Evolutionary conservation across 2,329 filamentous ascomycete species (phyloP).

Genomic region (Pleoardoris graminearum): DNA sequence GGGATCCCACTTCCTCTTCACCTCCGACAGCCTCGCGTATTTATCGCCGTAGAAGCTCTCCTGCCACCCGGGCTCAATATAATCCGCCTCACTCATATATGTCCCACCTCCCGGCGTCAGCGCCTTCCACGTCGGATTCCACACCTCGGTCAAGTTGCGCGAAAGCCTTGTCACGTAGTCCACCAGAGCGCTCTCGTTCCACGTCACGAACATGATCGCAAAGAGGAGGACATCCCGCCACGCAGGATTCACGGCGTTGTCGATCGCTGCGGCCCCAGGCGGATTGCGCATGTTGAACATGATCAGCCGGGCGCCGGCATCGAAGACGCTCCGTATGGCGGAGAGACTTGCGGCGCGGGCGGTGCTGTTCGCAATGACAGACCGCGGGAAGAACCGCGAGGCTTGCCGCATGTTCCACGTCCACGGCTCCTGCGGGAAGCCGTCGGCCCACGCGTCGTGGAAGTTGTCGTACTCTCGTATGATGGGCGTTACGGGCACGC

Average conservation of each 20-base stretch:
- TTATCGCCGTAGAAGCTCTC: slow-evolving; percentile 17
- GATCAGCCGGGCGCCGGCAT: slow-evolving; percentile 23
- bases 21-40: slow-evolving; percentile 12
- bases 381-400: slow-evolving; percentile 33
- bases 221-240: slow-evolving; percentile 13
- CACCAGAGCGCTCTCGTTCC: background rate
- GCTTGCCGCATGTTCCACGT: slow-evolving; percentile 23
- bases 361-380: slow-evolving; percentile 18
- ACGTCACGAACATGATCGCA: slow-evolving; percentile 16
- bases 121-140: slow-evolving; percentile 14
- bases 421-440: slow-evolving; percentile 23
- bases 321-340: slow-evolving; percentile 16
- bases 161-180: slow-evolving; percentile 1
- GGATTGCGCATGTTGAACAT: slow-evolving; percentile 15
- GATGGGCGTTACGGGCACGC: slow-evolving; percentile 25
- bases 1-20: slow-evolving; percentile 19
- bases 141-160: slow-evolving; percentile 13
- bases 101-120: slow-evolving; percentile 18
- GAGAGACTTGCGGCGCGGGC: slow-evolving; percentile 27
- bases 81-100: slow-evolving; percentile 37
- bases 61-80: slow-evolving; percentile 19
- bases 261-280: slow-evolving; percentile 5
- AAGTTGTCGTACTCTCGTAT: slow-evolving; percentile 17
- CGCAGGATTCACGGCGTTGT: slow-evolving; percentile 16
- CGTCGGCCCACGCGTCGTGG: slow-evolving; percentile 19